Evolutionary conservation across 768 basidiomycete species (phyloP).

Genomic region (Tylopilus rubrobrunneus): DNA sequence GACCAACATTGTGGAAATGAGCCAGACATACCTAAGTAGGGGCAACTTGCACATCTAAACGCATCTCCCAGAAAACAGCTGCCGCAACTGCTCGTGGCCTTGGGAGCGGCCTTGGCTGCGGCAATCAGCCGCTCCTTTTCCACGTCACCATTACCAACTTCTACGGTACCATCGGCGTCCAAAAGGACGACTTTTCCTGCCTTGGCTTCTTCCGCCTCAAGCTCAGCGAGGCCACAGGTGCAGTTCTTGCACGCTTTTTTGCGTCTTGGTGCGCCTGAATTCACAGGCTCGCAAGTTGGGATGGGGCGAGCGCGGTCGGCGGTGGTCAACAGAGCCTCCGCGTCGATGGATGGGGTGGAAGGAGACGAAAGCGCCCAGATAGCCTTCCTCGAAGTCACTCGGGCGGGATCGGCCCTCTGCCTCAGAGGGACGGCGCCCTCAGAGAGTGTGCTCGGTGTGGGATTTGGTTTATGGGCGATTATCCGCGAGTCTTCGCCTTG

Average conservation of each 20-base stretch:
- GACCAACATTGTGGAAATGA: constrained; percentile 3
- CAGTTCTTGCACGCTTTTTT: constrained; percentile 97
- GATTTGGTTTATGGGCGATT: constrained; percentile 68
- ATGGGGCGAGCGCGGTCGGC: constrained; percentile 78
- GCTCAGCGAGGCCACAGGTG: constrained; percentile 91
- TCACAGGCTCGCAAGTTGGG: constrained; percentile 69
- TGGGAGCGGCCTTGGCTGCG: constrained; percentile 70
- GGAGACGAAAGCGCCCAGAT: constrained; percentile 80
- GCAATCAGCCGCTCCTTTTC: constrained; percentile 64
- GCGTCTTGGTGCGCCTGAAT: constrained; percentile 49
- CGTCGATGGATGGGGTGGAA: constrained; percentile 71
- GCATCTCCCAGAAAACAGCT: constrained; percentile 98
- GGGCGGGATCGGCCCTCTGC: constrained; percentile 47
- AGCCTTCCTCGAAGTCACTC: constrained; percentile 78
- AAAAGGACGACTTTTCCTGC: constrained; percentile 62
- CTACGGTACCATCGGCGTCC: constrained; percentile 54
- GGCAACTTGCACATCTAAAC: constrained; percentile 94
- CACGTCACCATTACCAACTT: constrained; percentile 50
- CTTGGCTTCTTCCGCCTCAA: constrained; percentile 78
- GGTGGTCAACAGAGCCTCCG: constrained; percentile 77
- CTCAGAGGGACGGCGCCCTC: constrained; percentile 44
- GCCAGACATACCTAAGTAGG: constrained; percentile 81
- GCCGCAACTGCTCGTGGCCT: constrained; percentile 95
- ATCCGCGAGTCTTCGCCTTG: constrained; percentile 40
- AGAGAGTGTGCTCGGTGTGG: constrained; percentile 30